These are phyloP conservation scores for Coemansia sp. DNA, from an alignment of 192 early-diverging fungal species.

Conservation along the genomic window DNA sequence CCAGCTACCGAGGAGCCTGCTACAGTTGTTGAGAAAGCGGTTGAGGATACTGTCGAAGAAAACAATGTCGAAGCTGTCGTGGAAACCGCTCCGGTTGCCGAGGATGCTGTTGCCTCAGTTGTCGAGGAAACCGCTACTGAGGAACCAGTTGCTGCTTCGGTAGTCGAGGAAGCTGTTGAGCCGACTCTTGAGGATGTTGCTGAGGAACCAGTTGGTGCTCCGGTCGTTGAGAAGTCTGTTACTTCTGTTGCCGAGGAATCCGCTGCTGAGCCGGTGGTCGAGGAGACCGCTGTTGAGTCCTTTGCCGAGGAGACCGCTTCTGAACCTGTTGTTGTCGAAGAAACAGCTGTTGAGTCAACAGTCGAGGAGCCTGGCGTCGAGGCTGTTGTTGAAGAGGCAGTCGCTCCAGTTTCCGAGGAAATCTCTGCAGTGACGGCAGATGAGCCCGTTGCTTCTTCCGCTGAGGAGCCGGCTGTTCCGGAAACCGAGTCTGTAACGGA, in stretches of 20 bases:
- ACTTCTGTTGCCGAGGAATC: neutral
- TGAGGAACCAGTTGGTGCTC: neutral
- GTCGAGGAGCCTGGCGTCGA: slow-evolving; percentile 9
- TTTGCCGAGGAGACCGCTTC: neutral
- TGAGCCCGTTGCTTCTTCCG: neutral
- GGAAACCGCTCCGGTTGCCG: neutral
- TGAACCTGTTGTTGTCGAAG: slow-evolving; percentile 8
- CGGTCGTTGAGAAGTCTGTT: neutral
- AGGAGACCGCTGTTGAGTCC: neutral
- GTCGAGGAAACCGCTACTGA: neutral
- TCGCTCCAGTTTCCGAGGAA: neutral
- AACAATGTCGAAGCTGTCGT: neutral
- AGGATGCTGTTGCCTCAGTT: neutral
- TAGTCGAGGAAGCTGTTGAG: neutral
- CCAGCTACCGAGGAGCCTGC: neutral
- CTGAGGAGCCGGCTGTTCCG: slow-evolving; percentile 1
- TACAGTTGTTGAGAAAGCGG: neutral
- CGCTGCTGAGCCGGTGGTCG: neutral
- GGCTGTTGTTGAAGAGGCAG: neutral
- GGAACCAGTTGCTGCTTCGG: neutral
- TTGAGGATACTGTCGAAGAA: neutral
- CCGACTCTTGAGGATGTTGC: neutral
- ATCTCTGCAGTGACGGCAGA: neutral
- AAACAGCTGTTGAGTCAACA: neutral
- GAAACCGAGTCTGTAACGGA: slow-evolving; percentile 3